Evolutionary conservation across 2,329 filamentous ascomycete species (phyloP).

Genomic region (Fusarium sp.): DNA sequence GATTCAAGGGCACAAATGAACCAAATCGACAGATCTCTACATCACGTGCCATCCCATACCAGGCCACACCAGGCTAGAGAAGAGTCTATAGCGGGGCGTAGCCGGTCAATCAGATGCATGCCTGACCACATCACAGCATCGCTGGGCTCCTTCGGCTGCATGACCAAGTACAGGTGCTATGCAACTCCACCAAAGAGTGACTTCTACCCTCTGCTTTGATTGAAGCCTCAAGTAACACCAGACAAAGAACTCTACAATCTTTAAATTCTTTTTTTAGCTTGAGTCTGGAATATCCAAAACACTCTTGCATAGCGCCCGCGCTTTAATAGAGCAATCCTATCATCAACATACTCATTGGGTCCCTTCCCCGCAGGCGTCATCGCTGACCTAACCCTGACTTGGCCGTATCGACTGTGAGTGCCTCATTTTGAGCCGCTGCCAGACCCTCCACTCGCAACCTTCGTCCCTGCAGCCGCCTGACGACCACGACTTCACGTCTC

Average conservation of each 20-base stretch:
- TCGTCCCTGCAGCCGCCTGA: conserved; percentile 41
- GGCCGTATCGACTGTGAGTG: conserved; percentile 52
- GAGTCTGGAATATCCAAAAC: conserved; percentile 28
- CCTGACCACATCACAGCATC: conserved; percentile 31
- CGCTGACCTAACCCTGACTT: conserved; percentile 57
- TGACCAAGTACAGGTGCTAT: conserved; percentile 53
- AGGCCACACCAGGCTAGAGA: conserved; percentile 24
- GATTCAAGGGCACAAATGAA: conserved; percentile 43
- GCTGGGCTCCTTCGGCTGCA: conserved; percentile 47
- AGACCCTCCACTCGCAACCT: conserved; percentile 49
- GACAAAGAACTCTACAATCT: conserved; percentile 41
- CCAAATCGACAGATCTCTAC: conserved; percentile 34
- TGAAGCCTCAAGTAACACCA: conserved; percentile 44
- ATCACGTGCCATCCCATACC: conserved; percentile 47
- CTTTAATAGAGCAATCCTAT: conserved; percentile 18
- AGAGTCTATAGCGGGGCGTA: conserved; percentile 39
- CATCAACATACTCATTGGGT: conserved; percentile 36
- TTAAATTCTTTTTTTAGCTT: conserved; percentile 20
- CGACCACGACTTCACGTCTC: conserved; percentile 30
- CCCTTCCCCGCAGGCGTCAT: conserved; percentile 54
- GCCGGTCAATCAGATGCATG: conserved; percentile 36
- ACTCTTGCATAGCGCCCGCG: conserved; percentile 21
- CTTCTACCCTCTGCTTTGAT: conserved; percentile 48
- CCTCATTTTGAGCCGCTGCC: conserved; percentile 55
- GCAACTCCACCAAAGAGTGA: conserved; percentile 53